Evolutionary conservation across 1,284 basidiomycete species (phyloP).

Genomic region (Puccinia hordei): DNA sequence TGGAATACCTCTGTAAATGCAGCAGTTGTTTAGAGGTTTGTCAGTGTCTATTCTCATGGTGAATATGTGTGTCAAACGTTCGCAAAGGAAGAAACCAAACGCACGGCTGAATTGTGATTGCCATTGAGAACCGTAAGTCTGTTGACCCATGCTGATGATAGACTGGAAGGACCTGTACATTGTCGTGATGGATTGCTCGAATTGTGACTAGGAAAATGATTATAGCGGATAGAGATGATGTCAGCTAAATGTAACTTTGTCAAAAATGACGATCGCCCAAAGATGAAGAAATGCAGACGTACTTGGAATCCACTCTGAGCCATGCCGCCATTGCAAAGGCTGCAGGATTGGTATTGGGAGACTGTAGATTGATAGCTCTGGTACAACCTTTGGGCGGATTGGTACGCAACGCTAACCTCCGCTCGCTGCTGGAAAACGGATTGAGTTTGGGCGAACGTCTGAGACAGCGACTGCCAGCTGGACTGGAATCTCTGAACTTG

Average conservation of each 20-base stretch:
- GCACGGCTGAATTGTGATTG: background rate
- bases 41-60: no score
- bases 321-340: background rate
- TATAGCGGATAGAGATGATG: background rate
- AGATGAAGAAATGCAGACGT: no score
- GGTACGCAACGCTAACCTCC: background rate
- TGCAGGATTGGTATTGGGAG: background rate
- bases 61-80: no score
- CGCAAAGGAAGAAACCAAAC: background rate
- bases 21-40: no score
- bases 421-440: slow-evolving; percentile 1
- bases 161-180: background rate
- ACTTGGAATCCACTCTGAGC: background rate
- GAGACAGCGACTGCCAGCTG: no score
- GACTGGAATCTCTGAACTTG: no score
- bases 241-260: background rate
- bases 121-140: no score
- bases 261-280: background rate
- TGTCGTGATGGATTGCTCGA: background rate
- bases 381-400: slow-evolving; percentile 8
- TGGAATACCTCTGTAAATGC: no score
- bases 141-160: no score
- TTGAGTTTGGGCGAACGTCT: background rate
- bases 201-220: background rate
- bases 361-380: slow-evolving; percentile 7